phyloP scores from a whole-genome alignment of 768 basidiomycete genomes.

The Trametes gibbosa region DNA sequence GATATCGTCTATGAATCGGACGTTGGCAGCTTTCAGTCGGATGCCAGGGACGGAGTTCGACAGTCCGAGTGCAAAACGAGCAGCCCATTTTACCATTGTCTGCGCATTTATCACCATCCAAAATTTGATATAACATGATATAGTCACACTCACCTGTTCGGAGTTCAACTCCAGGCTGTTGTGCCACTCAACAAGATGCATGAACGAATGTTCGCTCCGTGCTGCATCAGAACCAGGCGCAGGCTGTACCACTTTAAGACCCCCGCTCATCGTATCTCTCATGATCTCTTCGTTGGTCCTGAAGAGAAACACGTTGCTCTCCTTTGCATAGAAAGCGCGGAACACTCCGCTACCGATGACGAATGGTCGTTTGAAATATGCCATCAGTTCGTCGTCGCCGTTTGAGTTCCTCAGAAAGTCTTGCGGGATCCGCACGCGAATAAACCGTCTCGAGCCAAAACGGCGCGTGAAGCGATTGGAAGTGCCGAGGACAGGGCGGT shows the following conservation, averaged over 20 bases:
- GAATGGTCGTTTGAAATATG: conserved; percentile 48
- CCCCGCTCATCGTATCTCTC: neutral
- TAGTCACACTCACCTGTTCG: conserved; percentile 46
- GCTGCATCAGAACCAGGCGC: neutral
- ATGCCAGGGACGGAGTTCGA: conserved; percentile 65
- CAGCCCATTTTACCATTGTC: conserved; percentile 63
- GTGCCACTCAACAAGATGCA: conserved; percentile 52
- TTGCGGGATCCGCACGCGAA: conserved; percentile 48
- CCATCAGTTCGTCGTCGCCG: conserved; percentile 30
- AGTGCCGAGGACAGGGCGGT: conserved; percentile 48
- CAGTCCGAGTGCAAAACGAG: conserved; percentile 58
- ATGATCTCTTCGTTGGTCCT: conserved; percentile 48
- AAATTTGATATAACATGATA: neutral
- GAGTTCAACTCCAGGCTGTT: conserved; percentile 49
- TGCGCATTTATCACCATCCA: conserved; percentile 21
- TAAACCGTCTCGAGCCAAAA: conserved; percentile 60
- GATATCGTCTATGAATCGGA: conserved; percentile 45
- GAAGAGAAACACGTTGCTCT: conserved; percentile 52
- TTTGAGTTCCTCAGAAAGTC: conserved; percentile 29
- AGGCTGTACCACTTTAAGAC: neutral
- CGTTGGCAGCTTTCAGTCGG: conserved; percentile 35
- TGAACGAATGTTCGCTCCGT: conserved; percentile 31
- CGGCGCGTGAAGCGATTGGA: conserved; percentile 57
- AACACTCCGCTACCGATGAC: conserved; percentile 54
- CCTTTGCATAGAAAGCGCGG: conserved; percentile 61